These are phyloP conservation scores for Musa balbisiana DNA, from an alignment of 202 grass and related monocot genomes.

Conservation along the genomic window DNA sequence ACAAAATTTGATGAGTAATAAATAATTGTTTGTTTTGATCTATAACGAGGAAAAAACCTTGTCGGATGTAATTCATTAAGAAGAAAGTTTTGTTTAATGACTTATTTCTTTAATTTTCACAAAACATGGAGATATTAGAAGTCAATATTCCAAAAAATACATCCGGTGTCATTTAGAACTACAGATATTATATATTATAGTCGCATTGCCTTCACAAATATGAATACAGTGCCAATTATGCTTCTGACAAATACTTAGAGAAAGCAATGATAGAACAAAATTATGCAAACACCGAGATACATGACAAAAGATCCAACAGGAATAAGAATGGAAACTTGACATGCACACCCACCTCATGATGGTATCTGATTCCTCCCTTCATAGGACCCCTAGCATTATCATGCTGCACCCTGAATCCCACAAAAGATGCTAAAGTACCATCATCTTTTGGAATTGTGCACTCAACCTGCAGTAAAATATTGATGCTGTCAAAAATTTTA, in stretches of 20 bases:
- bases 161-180: too few relatives aligned
- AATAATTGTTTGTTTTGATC: too few relatives aligned
- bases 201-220: not conserved
- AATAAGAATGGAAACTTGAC: conserved; percentile 27
- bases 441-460: conserved; percentile 99
- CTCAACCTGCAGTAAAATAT: conserved; percentile 71
- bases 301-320: conserved; percentile 14
- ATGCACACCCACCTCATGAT: conserved; percentile 62
- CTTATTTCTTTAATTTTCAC: not conserved
- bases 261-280: conserved; percentile 10
- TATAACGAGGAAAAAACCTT: not conserved
- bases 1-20: too few relatives aligned
- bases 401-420: conserved; percentile 94
- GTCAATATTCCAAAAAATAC: not conserved
- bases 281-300: not conserved
- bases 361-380: conserved; percentile 99
- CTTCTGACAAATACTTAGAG: not conserved
- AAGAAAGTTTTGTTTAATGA: not conserved
- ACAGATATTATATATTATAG: not conserved
- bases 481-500: not conserved
- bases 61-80: not conserved
- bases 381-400: conserved; percentile 99
- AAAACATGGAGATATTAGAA: not conserved
- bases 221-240: not conserved
- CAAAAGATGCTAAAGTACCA: conserved; percentile 87